Evolutionary conservation across 768 basidiomycete genomes (phyloP), one percentile per base, ranked within the genome.

Genomic region (Podaxis sp.): DNA sequence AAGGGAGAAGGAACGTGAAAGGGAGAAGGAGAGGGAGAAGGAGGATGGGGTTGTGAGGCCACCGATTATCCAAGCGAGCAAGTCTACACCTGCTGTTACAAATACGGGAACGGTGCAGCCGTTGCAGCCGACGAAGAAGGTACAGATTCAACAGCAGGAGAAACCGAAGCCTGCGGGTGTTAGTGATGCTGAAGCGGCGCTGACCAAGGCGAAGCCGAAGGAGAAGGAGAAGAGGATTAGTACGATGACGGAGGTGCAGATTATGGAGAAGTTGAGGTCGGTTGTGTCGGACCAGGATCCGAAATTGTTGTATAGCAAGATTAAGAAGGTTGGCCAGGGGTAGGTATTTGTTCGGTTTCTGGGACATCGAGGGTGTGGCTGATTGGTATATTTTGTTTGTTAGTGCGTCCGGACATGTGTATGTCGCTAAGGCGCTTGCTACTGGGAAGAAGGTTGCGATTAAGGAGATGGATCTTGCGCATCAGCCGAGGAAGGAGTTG

Each of bases 311-410:
- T 99, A 98, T 74, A 91, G 89, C 67, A 98, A 97, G 81, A 97
- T 98, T 73, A 95, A 93, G 80, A 99, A 98, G 78, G 93, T 99
- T 62, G 96, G 96, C 36, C 96, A 99, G 73, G 96, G 95, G 94
- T 97, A 72, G 73, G 92, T 81, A 10, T 37, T 63, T 48, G 18
- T 46, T 66, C 62, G 47, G 35, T 53, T 59, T 59, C 32, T 44
- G 48, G 63, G 55, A 42, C 61, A n/a, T n/a, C 62, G 35, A 18
- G 38, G 42, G 40, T 55, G 50, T 50, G 42, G 60, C 60, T 69
- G 64, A 72, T 64, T 14, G 50, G 23, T 38, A 2, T 23, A 35
- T 62, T 57, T 54, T 56, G 32, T 3, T 66, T 55, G 32, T 3
- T 66, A 97, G 96, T 67, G 96, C 96, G 3, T 98, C 95, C 16